Evolutionary conservation across 2,329 filamentous ascomycete species (phyloP), one percentile per base, ranked within the genome.

Genomic region (Alternaria sp.): DNA sequence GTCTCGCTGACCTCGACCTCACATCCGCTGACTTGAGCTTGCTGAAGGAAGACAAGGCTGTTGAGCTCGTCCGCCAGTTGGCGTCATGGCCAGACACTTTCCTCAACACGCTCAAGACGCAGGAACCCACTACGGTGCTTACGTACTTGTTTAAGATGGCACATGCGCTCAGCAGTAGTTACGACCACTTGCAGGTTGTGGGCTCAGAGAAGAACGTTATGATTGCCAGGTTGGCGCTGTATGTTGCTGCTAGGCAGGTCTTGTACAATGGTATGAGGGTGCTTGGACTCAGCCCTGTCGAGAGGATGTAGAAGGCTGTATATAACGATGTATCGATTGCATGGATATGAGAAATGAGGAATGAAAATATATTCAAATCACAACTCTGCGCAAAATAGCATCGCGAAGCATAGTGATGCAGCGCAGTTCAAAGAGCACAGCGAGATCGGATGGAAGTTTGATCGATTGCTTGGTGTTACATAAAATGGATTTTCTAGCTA

Each of bases 121-220:
- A 94, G 21, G 94, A 96, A 78, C 90, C 90, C 0, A 87, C 88
- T 1, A 91, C 88, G 0, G 84, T 91, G 44, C 80, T 92, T 41
- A 88, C 86, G 5, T 93, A 95, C 78, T 84, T 96, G 47, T 96
- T 95, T 85, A 93, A 92, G 86, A 92, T 96, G 89, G 92, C 92
- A 4, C 93, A 96, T 80, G 84, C 88, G 25, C 81, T 96, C 58
- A 93, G 90, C 82, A 90, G 88, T 58, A 93, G 90, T 78, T 96
- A 96, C 80, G 92, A 94, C 74, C 89, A 92, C 64, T 84, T 96
- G 65, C 88, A 92, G 75, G 92, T 96, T 58, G 88, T 96, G n/a
- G 92, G 92, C 58, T 92, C 89, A 65, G 92, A 95, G 80, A 84
- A 83, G 28, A 89, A 91, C 76, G 81, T 94, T 58, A 89, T 91